A percentile compares a stretch with the other conserved stretches of the same genome.
phyloP scores from a whole-genome alignment of 1,139 yeast genomes.

The Pichia sp. region DNA sequence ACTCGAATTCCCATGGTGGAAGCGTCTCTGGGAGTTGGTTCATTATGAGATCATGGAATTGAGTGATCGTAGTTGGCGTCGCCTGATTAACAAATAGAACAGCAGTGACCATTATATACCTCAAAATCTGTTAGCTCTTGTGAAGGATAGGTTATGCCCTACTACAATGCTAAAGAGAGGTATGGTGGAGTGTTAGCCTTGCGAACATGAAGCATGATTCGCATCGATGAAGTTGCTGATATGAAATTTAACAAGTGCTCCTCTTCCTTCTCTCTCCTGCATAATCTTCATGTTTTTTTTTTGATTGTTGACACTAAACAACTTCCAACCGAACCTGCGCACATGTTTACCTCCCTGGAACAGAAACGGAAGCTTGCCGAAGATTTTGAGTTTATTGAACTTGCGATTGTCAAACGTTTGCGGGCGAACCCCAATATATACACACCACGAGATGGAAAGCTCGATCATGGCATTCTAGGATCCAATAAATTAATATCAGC shows the following conservation, averaged over 20 bases:
- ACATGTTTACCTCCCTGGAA: conserved; percentile 26
- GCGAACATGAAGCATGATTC: too few relatives aligned
- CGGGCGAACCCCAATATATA: conserved; percentile 41
- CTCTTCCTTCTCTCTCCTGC: too few relatives aligned
- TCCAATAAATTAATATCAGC: conserved; percentile 30
- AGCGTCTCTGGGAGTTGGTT: conserved; percentile 53
- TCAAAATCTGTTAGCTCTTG: too few relatives aligned
- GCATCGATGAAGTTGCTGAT: too few relatives aligned
- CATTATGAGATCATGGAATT: conserved; percentile 58
- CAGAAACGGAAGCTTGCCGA: conserved; percentile 34
- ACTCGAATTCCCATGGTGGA: conserved; percentile 60
- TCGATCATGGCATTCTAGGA: conserved; percentile 23
- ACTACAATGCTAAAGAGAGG: too few relatives aligned
- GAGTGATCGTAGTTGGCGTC: conserved; percentile 57
- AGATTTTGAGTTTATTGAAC: conserved; percentile 51
- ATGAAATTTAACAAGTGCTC: too few relatives aligned
- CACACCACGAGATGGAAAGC: conserved; percentile 26
- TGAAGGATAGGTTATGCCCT: too few relatives aligned
- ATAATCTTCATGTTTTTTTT: too few relatives aligned
- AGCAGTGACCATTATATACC: conserved; percentile 19
- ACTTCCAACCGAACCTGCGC: too few relatives aligned
- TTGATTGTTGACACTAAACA: too few relatives aligned
- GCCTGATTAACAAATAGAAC: conserved; percentile 49
- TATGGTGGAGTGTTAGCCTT: too few relatives aligned
- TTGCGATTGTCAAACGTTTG: conserved; percentile 44